Conservation (phyloP, 1,284 basidiomycete species). For the Coniferiporia weirii region DNA sequence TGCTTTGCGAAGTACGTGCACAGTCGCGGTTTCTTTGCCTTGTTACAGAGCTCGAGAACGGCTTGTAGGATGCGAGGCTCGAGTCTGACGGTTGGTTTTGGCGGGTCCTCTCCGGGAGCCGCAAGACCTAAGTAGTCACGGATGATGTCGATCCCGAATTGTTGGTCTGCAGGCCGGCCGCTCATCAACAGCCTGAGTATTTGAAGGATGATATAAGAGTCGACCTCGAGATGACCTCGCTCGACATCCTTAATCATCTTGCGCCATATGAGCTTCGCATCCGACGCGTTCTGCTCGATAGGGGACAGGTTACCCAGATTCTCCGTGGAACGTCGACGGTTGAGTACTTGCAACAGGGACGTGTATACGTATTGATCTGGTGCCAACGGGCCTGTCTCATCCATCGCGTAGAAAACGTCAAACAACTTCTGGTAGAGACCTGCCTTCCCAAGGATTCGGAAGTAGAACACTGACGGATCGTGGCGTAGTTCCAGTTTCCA, state of each 20-base stretch:
- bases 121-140: conserved; percentile 58
- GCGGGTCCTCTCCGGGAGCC: conserved; percentile 36
- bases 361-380: conserved; percentile 55
- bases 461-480: conserved; percentile 46
- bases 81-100: conserved; percentile 36
- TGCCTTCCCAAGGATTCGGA: conserved; percentile 55
- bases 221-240: conserved; percentile 39
- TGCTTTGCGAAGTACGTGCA: conserved; percentile 53
- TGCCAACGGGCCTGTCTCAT: conserved; percentile 48
- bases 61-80: conserved; percentile 43
- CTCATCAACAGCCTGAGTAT: conserved; percentile 47
- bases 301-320: conserved; percentile 15
- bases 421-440: conserved; percentile 58
- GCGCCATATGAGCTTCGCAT: conserved; percentile 65
- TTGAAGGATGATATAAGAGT: conserved; percentile 45
- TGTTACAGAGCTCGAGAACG: conserved; percentile 52
- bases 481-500: conserved; percentile 40
- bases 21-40: conserved; percentile 39
- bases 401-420: conserved; percentile 64
- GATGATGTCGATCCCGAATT: conserved; percentile 57
- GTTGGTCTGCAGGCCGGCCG: conserved; percentile 52
- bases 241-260: conserved; percentile 49
- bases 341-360: conserved; percentile 53
- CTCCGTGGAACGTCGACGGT: conserved; percentile 24
- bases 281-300: conserved; percentile 34